These are phyloP conservation scores for Candida suzukii DNA, from an alignment of 805 yeast genomes.

Conservation along the genomic window DNA sequence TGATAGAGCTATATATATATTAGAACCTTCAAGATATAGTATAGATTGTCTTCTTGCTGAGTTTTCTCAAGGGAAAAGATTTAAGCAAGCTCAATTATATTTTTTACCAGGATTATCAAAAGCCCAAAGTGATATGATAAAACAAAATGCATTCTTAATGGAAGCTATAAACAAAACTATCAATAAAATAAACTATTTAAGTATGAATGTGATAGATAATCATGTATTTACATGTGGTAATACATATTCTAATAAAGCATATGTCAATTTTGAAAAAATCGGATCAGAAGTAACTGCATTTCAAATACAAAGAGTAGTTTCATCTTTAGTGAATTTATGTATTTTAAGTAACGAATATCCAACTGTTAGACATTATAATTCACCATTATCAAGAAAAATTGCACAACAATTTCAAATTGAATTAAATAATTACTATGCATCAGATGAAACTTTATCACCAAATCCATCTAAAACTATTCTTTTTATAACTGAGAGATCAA, in stretches of 20 bases:
- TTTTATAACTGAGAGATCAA: constrained; percentile 72
- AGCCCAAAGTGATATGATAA: constrained; percentile 4
- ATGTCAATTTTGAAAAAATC: constrained; percentile 60
- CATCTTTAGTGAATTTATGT: constrained; percentile 64
- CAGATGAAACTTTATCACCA: constrained; percentile 59
- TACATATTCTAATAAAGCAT: constrained; percentile 58
- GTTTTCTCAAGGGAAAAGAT: constrained; percentile 59
- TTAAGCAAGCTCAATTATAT: constrained; percentile 65
- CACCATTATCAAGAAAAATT: constrained; percentile 43
- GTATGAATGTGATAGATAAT: constrained; percentile 60
- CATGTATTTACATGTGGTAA: constrained; percentile 64
- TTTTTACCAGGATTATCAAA: constrained; percentile 54
- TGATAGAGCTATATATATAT: constrained; percentile 68
- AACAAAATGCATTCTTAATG: constrained; percentile 12
- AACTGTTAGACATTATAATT: constrained; percentile 63
- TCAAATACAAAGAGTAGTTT: constrained; percentile 54
- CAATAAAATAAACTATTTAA: constrained; percentile 32
- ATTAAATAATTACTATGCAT: constrained; percentile 70
- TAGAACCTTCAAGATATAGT: constrained; percentile 60
- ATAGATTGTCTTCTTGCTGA: constrained; percentile 77
- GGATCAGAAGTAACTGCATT: constrained; percentile 56
- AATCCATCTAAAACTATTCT: constrained; percentile 45
- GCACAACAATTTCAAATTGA: constrained; percentile 66
- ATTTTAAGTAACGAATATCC: constrained; percentile 85
- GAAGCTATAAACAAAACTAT: constrained; percentile 9